phyloP scores from a whole-genome alignment of 345 rosid genomes.

The Laguncularia racemosa region DNA sequence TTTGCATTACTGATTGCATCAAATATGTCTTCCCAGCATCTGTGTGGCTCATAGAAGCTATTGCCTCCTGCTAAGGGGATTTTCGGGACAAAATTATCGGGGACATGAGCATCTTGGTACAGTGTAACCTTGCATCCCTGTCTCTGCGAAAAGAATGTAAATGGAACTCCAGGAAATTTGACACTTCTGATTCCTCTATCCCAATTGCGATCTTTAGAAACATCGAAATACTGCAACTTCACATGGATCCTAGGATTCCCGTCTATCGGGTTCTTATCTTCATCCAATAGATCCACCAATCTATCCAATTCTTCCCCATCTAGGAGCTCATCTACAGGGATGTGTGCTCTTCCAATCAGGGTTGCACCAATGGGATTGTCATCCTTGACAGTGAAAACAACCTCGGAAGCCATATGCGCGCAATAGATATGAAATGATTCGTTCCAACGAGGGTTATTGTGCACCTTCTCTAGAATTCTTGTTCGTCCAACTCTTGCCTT shows the following conservation, averaged over 20 bases:
- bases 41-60: constrained; percentile 56
- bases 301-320: constrained; percentile 80
- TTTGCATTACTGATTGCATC: constrained; percentile 84
- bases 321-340: constrained; percentile 67
- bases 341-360: constrained; percentile 77
- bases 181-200: constrained; percentile 53
- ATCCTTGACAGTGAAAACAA: constrained; percentile 84
- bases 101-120: constrained; percentile 95
- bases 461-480: constrained; percentile 51
- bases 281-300: constrained; percentile 79
- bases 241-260: constrained; percentile 80
- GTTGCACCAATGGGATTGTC: constrained; percentile 87
- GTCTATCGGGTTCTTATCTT: constrained; percentile 45
- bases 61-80: constrained; percentile 92
- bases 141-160: constrained; percentile 83
- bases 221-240: constrained; percentile 74
- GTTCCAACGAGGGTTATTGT: constrained; percentile 60
- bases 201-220: constrained; percentile 64
- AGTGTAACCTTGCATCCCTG: constrained; percentile 79
- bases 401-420: constrained; percentile 76
- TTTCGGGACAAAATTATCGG: constrained; percentile 69
- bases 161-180: constrained; percentile 90
- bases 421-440: constrained; percentile 95
- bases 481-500: constrained; percentile 96
- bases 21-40: constrained; percentile 96